Evolutionary conservation across 2,329 filamentous ascomycete species (phyloP), one percentile per base, ranked within the genome.

Genomic region (Fragosphaeria purpurea): DNA sequence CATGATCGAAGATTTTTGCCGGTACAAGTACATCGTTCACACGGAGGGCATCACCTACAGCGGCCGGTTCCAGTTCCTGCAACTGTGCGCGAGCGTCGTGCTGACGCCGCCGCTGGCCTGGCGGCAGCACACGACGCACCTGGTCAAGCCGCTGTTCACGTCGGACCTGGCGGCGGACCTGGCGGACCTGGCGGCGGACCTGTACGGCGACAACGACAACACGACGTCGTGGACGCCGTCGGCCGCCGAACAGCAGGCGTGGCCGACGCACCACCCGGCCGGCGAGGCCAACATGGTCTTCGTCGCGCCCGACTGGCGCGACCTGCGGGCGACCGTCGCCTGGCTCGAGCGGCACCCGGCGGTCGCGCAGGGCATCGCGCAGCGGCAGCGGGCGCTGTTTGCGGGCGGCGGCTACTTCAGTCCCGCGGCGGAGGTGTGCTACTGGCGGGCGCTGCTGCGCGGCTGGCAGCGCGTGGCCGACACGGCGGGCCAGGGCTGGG

Each of bases 31-130:
- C 60, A 63, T 77, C 41, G 60, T 77, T 32, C 70, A 77, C 60
- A 76, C 74, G 6, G 74, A 77, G 62, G 74, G 74, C 6, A 64
- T 77, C n/a, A 69, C 72, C 4, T 77, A 77, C 62, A 72, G 67
- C 49, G 74, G 74, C 1, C 68, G 74, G 10, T 69, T 77, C 51
- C 71, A 70, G 53, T 76, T 71, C 57, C 68, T 76, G 59, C 72
- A 72, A 61, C 68, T 75, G 46, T 77, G 74, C 58, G 65, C 59
- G 8, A 71, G 68, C 54, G 70, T 76, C 0, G 63, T 75, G 4
- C 57, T 77, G 39, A 70, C 69, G 3, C 71, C 73, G 48, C 72
- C 74, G 8, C 59, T 74, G 30, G 65, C 62, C 31, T 76, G 71
- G 67, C 60, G 74, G 60, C 71, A 76, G 65, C 74, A 75, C 56